A percentile compares a stretch with the other conserved stretches of the same genome.
phyloP scores from a whole-genome alignment of 2,329 filamentous ascomycete genomes.

The Fusarium sp. region DNA sequence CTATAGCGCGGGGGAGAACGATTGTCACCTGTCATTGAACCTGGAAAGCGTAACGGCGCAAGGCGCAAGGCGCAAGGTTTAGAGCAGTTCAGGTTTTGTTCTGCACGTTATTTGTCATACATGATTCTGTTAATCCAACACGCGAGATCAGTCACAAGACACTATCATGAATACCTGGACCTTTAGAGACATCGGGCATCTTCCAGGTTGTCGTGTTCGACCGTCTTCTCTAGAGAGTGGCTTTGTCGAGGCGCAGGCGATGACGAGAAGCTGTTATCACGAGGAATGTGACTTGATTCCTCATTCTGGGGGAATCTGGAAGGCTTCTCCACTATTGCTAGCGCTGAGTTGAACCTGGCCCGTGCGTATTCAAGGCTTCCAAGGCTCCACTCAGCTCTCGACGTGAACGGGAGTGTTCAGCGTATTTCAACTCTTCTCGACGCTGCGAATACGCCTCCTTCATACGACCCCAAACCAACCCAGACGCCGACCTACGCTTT shows the following conservation, averaged over 20 bases:
- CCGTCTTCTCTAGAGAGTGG: conserved; percentile 4
- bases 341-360: not conserved
- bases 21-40: conserved; percentile 2
- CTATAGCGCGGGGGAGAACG: not conserved
- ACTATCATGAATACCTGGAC: not conserved
- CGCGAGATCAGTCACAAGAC: not conserved
- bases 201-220: not conserved
- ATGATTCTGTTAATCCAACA: not conserved
- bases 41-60: not conserved
- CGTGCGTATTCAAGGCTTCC: conserved; percentile 13
- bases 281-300: conserved; percentile 29
- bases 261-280: conserved; percentile 9
- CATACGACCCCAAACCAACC: not conserved
- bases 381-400: not conserved
- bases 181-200: not conserved
- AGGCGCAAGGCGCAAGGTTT: not conserved
- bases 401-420: not conserved
- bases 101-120: not conserved
- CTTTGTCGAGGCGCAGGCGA: conserved; percentile 28
- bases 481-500: not conserved
- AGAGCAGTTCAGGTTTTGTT: not conserved
- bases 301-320: not conserved
- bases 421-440: conserved; percentile 6
- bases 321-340: not conserved
- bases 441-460: conserved; percentile 3